Evolutionary conservation across 352 stramenopile genomes (phyloP), one percentile per base, ranked within the genome.

Genomic region (Pythium phragmiticola): DNA sequence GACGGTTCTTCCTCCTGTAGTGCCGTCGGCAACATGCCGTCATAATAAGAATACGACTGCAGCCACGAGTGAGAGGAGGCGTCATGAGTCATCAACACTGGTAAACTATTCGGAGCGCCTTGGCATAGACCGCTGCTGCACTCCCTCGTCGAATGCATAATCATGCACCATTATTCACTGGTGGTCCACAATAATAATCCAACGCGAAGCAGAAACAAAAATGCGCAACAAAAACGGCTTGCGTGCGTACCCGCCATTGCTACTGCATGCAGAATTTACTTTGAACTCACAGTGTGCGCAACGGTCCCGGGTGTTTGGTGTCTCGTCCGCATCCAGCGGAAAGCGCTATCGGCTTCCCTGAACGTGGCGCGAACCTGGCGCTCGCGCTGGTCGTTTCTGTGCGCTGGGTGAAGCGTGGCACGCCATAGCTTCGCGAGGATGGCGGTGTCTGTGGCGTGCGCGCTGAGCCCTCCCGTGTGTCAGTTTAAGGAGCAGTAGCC

Each of bases 391-490:
- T 13, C 45, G 45, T 51, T 51, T 30, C 45, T 14, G 17, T 51
- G 47, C n/a, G 3, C 28, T n/a, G 19, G 47, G 21, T 13, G 45
- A 26, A 51, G 21, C 17, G 12, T 12, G 17, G 52, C 36, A 58
- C 52, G 52, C 46, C 52, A 58, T 47, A 12, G 52, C 13, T 33
- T 16, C 21, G 36, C 26, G 52, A 47, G 52, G 52, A n/a, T 58
- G 52, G 19, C 8, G 52, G n/a, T 48, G n/a, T 47, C 9, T 58
- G 52, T 58, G 52, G 52, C 52, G 52, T 58, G 52, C 52, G 34
- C 12, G 4, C 17, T 3, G 19, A 46, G 9, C 49, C 50, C 34
- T 21, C 50, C 28, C 30, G 13, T 26, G 28, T 4, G 2, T 13
- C 33, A 19, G n/a, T 30, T 2, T 7, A 36, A 48, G 52, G 34